Percentiles rank a stretch among this genome's conserved stretches.
Conservation (phyloP, 169 alveolate species). For the Theileria annulata region DNA sequence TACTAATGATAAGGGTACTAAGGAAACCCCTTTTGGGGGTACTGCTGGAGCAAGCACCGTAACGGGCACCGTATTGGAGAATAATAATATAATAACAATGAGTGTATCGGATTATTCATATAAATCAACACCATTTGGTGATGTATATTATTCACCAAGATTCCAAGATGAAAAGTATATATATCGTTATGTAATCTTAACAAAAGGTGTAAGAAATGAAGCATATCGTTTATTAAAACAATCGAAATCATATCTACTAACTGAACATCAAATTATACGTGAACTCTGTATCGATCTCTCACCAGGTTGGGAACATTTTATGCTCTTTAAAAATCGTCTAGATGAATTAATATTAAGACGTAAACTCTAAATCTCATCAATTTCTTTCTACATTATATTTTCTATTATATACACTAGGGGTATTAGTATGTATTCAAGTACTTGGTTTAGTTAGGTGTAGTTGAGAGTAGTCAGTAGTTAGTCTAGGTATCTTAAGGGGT, state of each 20-base stretch:
- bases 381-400: background rate
- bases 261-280: slow-evolving; percentile 80
- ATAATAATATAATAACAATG: slow-evolving; percentile 51
- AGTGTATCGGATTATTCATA: slow-evolving; percentile 60
- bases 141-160: slow-evolving; percentile 84
- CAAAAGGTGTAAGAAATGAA: slow-evolving; percentile 80
- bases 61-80: background rate
- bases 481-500: background rate
- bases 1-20: slow-evolving; percentile 1
- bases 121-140: slow-evolving; percentile 73
- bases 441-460: background rate
- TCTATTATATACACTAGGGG: background rate
- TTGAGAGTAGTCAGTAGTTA: background rate
- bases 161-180: slow-evolving; percentile 80
- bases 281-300: slow-evolving; percentile 79
- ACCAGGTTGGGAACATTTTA: slow-evolving; percentile 87
- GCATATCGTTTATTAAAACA: slow-evolving; percentile 77
- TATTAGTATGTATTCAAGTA: background rate
- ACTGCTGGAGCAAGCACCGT: background rate
- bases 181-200: slow-evolving; percentile 80
- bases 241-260: slow-evolving; percentile 72
- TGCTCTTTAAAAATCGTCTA: slow-evolving; percentile 78
- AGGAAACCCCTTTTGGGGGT: background rate
- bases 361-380: slow-evolving; percentile 1
- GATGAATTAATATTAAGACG: slow-evolving; percentile 80